Evolutionary conservation across 2,329 filamentous ascomycete genomes (phyloP).

Genomic region (Colletotrichum tropicale): DNA sequence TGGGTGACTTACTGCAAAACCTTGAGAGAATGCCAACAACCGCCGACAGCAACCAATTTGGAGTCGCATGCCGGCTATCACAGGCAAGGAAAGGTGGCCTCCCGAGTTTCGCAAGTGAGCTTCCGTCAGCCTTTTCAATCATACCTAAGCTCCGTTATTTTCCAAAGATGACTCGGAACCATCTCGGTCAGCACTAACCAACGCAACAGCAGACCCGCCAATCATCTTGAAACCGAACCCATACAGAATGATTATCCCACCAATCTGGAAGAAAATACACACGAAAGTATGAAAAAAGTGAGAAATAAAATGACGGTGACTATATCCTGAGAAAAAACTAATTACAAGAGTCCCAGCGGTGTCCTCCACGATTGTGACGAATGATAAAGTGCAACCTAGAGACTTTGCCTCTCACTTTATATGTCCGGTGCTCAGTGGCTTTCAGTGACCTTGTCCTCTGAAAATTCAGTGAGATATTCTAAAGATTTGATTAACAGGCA

Average conservation of each 20-base stretch:
- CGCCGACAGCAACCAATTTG: background rate
- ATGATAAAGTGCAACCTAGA: background rate
- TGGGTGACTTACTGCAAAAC: background rate
- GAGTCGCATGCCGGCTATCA: background rate
- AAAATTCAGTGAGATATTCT: background rate
- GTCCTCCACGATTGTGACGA: background rate
- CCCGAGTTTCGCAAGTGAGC: background rate
- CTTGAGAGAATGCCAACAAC: background rate
- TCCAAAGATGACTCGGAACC: too few relatives aligned
- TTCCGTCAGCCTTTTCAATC: background rate
- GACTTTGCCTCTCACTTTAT: background rate
- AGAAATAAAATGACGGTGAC: too few relatives aligned
- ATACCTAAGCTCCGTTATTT: too few relatives aligned
- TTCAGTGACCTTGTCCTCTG: background rate
- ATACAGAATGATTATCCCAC: too few relatives aligned
- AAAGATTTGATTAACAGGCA: background rate
- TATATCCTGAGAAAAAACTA: background rate
- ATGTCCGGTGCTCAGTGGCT: background rate
- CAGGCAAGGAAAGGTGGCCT: accelerated
- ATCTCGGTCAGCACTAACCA: too few relatives aligned
- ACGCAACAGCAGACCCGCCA: too few relatives aligned
- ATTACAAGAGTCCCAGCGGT: background rate
- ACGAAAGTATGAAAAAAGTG: too few relatives aligned
- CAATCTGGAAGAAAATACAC: too few relatives aligned
- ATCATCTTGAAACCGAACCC: too few relatives aligned